Percentiles rank a stretch among this genome's conserved stretches.
Conservation (phyloP, 2,329 filamentous ascomycete genomes). For the Phialophora chinensis region DNA sequence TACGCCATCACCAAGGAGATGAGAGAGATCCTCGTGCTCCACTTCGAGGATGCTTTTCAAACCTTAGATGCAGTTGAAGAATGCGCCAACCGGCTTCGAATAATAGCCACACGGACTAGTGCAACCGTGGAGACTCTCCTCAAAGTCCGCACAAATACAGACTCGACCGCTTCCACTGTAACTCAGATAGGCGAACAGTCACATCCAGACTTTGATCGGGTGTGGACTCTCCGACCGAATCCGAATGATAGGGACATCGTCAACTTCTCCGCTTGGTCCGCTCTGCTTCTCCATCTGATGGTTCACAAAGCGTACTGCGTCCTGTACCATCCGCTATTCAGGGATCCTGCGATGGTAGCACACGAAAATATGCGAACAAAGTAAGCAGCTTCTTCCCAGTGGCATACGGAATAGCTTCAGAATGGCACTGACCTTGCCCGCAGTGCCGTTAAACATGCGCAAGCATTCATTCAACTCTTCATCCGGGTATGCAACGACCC, state of each 20-base stretch:
- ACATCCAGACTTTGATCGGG: slow-evolving; percentile 21
- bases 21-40: slow-evolving; percentile 26
- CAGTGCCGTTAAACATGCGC: slow-evolving; percentile 39
- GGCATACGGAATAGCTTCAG: neutral
- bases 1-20: slow-evolving; percentile 36
- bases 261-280: slow-evolving; percentile 32
- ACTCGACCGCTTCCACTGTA: neutral
- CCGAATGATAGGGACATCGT: slow-evolving; percentile 30
- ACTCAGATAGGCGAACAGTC: neutral
- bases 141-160: neutral
- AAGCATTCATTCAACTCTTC: slow-evolving; percentile 39
- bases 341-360: slow-evolving; percentile 19
- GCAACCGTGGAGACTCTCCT: slow-evolving; percentile 21
- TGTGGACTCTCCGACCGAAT: slow-evolving; percentile 30
- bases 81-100: slow-evolving; percentile 20
- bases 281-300: slow-evolving; percentile 36
- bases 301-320: slow-evolving; percentile 39
- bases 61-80: slow-evolving; percentile 22
- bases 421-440: neutral
- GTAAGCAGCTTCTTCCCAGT: slow-evolving; percentile 13
- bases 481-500: slow-evolving; percentile 37
- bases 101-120: slow-evolving; percentile 21
- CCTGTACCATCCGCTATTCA: slow-evolving; percentile 37
- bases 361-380: slow-evolving; percentile 26
- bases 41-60: slow-evolving; percentile 34